Evolutionary conservation across 495 filamentous ascomycete species (phyloP), one percentile per base, ranked within the genome.

Genomic region (Penicillium silybi): DNA sequence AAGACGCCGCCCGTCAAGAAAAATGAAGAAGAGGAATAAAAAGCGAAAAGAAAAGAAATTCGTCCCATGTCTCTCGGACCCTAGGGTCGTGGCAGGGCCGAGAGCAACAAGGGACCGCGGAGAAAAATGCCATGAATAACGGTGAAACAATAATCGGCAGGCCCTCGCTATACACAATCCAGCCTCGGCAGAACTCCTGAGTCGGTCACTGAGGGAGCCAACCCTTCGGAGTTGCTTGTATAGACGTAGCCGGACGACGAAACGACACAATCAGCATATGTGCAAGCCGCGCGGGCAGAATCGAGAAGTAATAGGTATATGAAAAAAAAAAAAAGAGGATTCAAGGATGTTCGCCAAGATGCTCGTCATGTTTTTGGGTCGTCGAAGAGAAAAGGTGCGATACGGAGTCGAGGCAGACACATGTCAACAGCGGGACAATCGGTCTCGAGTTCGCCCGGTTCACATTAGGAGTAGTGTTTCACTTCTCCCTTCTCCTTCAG

Each of bases 401-500:
- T 44, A 23, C 17, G 35, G 42, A 29, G 27, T 18, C n/a, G 23
- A n/a, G 25, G 15, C 17, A 20, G 22, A 40, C 34, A 25, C 6
- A 9, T 48, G 47, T 49, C 47, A 16, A 49, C 47, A 23, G 38
- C 47, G 42, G 47, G 37, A 49, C 47, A 39, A 23, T 29, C 13
- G 42, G 42, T 41, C 26, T 11, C 38, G 32, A 46, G 34, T 29
- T 19, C 16, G 34, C 41, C 29, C 40, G n/a, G 35, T 41, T 50
- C 44, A 41, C 49, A 58, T 57, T 69, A 77, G 26, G 64, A 65
- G 59, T 70, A 74, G 57, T 62, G 55, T 23, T 62, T 65, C 29
- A 54, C 20, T 38, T 75, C 66, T 56, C 84, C 80, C 75, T 91
- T 95, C 80, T 97, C 95, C 70, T 90, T 95, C 49, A 97, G 71